These are phyloP conservation scores for Pseudevernia furfuracea DNA, from an alignment of 495 filamentous ascomycete species.

Conservation along the genomic window DNA sequence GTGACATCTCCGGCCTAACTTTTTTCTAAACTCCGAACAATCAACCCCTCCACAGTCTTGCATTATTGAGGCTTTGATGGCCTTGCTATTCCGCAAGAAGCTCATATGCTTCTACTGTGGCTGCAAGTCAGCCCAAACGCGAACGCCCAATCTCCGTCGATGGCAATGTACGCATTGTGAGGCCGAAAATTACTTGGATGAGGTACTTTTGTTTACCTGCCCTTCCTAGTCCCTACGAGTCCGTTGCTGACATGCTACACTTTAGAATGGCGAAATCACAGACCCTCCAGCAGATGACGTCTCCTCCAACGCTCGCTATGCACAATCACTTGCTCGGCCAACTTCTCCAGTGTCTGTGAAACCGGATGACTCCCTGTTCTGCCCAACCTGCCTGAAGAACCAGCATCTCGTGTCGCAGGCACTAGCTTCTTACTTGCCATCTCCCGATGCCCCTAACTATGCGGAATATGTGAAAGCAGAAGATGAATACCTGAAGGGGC, in stretches of 20 bases:
- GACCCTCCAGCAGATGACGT: slow-evolving; percentile 65
- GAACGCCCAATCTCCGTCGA: slow-evolving; percentile 44
- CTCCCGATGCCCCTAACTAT: slow-evolving; percentile 57
- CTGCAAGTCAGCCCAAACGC: slow-evolving; percentile 47
- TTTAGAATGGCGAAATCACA: slow-evolving; percentile 71
- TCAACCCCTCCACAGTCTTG: background rate
- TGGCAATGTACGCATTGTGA: slow-evolving; percentile 70
- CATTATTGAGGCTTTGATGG: slow-evolving; percentile 31
- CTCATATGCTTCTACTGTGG: slow-evolving; percentile 75
- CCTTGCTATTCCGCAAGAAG: slow-evolving; percentile 39
- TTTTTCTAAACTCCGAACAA: slow-evolving; percentile 14
- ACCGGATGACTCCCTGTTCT: slow-evolving; percentile 56
- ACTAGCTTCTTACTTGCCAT: slow-evolving; percentile 63
- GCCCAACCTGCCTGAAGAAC: slow-evolving; percentile 69
- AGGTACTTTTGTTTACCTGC: slow-evolving; percentile 34
- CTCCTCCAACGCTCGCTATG: slow-evolving; percentile 29
- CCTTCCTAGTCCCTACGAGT: background rate
- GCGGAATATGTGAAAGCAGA: slow-evolving; percentile 49
- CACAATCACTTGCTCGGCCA: slow-evolving; percentile 30
- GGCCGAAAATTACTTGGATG: slow-evolving; percentile 73
- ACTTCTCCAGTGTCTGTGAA: slow-evolving; percentile 31
- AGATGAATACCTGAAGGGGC: slow-evolving; percentile 50
- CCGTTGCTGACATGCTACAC: slow-evolving; percentile 20
- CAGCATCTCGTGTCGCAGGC: slow-evolving; percentile 64
- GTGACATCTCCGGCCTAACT: slow-evolving; percentile 1